Evolutionary conservation across 306 rosid genomes (phyloP).

Genomic region (Parietaria judaica): DNA sequence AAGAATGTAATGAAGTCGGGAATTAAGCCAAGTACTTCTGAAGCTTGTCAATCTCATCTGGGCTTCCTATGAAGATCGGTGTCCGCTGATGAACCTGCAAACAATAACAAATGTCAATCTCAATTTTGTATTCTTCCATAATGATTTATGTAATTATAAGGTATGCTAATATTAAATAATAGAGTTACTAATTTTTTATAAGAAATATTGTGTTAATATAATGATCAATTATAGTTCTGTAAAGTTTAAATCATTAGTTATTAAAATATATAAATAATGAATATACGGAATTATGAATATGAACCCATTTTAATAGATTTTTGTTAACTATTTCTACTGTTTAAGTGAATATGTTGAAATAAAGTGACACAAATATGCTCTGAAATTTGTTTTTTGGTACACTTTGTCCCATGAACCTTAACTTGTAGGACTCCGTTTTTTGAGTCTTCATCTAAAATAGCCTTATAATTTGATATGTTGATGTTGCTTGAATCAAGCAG

Average conservation of each 20-base stretch:
- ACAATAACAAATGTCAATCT: background rate
- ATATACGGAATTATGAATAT: too few relatives aligned
- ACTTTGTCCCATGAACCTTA: too few relatives aligned
- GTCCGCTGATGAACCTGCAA: conserved; percentile 85
- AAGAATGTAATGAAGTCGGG: too few relatives aligned
- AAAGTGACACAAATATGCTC: background rate
- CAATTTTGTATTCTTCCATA: background rate
- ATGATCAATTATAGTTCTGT: background rate
- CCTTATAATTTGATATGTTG: too few relatives aligned
- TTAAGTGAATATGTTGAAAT: too few relatives aligned
- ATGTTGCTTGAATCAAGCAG: too few relatives aligned
- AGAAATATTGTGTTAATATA: background rate
- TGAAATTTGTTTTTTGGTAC: too few relatives aligned
- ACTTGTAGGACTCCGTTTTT: too few relatives aligned
- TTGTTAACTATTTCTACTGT: too few relatives aligned
- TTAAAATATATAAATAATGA: too few relatives aligned
- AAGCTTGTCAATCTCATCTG: conserved; percentile 81
- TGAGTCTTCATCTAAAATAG: too few relatives aligned
- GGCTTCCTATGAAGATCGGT: conserved; percentile 84
- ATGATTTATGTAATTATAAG: background rate
- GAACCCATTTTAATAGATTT: background rate
- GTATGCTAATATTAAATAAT: background rate
- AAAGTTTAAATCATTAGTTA: background rate
- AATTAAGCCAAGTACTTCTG: conserved; percentile 64
- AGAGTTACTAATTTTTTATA: too few relatives aligned